These are phyloP conservation scores for Globisporangium camurandrum DNA, from an alignment of 352 stramenopile genomes.

Conservation along the genomic window DNA sequence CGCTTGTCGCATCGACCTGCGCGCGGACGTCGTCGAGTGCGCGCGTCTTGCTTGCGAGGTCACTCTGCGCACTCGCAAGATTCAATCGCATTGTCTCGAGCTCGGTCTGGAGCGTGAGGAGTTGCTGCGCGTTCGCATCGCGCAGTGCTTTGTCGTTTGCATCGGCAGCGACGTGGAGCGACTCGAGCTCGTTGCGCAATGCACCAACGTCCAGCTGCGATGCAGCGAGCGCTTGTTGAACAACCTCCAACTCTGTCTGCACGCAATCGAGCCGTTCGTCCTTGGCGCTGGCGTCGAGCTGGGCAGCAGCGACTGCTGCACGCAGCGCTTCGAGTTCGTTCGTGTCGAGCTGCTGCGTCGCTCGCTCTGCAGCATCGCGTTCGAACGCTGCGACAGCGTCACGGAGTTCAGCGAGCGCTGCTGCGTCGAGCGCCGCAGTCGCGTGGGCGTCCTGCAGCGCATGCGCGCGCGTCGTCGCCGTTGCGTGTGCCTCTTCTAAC, in stretches of 20 bases:
- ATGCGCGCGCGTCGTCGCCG: slow-evolving; percentile 1
- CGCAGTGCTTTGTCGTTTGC: too few species aligned
- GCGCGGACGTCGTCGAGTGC: slow-evolving; percentile 4
- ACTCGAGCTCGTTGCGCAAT: too few species aligned
- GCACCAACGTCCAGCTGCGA: slow-evolving; percentile 1
- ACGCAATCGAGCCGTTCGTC: too few species aligned
- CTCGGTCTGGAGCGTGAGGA: not conserved
- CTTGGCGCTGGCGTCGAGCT: slow-evolving; percentile 1
- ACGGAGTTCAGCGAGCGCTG: slow-evolving; percentile 3
- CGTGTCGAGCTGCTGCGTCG: slow-evolving; percentile 1
- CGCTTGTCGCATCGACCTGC: slow-evolving; percentile 3
- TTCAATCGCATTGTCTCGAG: not conserved
- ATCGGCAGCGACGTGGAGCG: slow-evolving; percentile 3
- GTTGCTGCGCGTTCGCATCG: too few species aligned
- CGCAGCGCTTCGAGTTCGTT: slow-evolving; percentile 6
- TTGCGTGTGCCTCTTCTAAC: slow-evolving; percentile 13
- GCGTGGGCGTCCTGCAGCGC: slow-evolving; percentile 4
- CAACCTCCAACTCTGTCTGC: too few species aligned
- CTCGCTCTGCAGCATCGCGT: not conserved
- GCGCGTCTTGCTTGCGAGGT: slow-evolving; percentile 1
- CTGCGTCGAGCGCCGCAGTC: slow-evolving; percentile 7
- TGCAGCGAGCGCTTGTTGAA: too few species aligned
- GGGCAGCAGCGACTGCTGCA: not conserved
- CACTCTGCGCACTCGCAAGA: not conserved
- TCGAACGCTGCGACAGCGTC: not conserved